A percentile compares a stretch with the other conserved stretches of the same genome.
These are phyloP conservation scores for Tolypocladium album DNA, from an alignment of 2,329 filamentous ascomycete genomes.

Conservation along the genomic window DNA sequence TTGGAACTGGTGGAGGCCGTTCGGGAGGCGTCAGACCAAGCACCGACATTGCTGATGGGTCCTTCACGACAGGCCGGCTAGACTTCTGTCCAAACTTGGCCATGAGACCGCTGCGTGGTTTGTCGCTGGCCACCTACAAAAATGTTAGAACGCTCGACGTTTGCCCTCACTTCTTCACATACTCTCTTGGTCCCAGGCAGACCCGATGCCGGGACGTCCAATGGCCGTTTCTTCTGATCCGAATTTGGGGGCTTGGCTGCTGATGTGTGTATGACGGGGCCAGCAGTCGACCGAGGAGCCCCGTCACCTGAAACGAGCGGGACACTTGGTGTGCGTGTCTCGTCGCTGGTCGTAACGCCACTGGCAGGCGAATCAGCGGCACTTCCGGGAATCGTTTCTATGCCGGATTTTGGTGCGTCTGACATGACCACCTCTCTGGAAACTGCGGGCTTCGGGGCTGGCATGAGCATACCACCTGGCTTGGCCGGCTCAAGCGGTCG, in stretches of 20 bases:
- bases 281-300: conserved; percentile 13
- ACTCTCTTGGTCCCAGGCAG: conserved; percentile 29
- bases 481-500: conserved; percentile 28
- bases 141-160: conserved; percentile 13
- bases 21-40: conserved; percentile 36
- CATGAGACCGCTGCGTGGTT: conserved; percentile 19
- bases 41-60: conserved; percentile 42
- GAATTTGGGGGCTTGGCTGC: conserved; percentile 3
- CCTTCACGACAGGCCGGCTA: conserved; percentile 18
- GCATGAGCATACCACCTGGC: conserved; percentile 11
- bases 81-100: conserved; percentile 25
- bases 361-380: not conserved
- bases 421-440: conserved; percentile 5
- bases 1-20: conserved; percentile 22
- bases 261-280: conserved; percentile 30
- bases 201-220: conserved; percentile 23
- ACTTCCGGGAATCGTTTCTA: not conserved
- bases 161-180: conserved; percentile 13
- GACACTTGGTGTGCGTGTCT: not conserved
- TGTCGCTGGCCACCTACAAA: conserved; percentile 18
- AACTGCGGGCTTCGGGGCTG: not conserved
- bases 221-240: conserved; percentile 30
- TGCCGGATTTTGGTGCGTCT: not conserved
- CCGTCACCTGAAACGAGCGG: conserved; percentile 5
- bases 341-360: not conserved